Evolutionary conservation across 352 stramenopile genomes (phyloP).

Genomic region (Pythium folliculosum): DNA sequence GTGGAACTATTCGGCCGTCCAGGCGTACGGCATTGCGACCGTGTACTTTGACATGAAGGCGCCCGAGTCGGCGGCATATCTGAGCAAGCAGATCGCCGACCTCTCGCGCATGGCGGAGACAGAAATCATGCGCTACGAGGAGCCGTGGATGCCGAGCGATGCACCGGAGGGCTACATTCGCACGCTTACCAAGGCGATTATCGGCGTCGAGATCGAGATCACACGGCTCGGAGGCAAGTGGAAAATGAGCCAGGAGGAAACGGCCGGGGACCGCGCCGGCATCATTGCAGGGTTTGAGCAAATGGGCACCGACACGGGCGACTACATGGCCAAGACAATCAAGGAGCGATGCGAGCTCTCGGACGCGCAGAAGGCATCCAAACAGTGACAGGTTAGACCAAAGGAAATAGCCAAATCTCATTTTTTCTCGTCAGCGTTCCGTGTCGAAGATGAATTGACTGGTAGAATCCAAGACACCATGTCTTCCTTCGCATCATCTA

Average conservation of each 20-base stretch:
- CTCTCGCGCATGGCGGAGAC: conserved; percentile 26
- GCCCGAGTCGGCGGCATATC: conserved; percentile 6
- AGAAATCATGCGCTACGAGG: conserved; percentile 18
- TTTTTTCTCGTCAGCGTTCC: not conserved
- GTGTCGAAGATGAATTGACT: not conserved
- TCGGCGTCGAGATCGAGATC: conserved; percentile 30
- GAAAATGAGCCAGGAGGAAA: conserved; percentile 31
- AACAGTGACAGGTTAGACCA: not conserved
- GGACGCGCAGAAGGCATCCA: conserved; percentile 16
- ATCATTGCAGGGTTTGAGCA: conserved; percentile 24
- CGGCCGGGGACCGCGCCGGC: conserved; percentile 14
- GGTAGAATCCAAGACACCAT: not conserved
- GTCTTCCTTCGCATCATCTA: too few species aligned
- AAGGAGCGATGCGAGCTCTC: conserved; percentile 16
- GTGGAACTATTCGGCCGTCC: conserved; percentile 29
- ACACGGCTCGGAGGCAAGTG: conserved; percentile 24
- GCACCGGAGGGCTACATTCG: conserved; percentile 25
- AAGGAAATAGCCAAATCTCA: not conserved
- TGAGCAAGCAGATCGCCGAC: conserved; percentile 22
- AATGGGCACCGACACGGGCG: conserved; percentile 10
- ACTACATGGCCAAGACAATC: conserved; percentile 27
- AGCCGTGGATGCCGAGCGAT: conserved; percentile 30
- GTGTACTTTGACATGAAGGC: conserved; percentile 24
- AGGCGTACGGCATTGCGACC: conserved; percentile 22
- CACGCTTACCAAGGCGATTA: conserved; percentile 25